A percentile compares a stretch with the other conserved stretches of the same genome.
These are phyloP conservation scores for Melaleuca alternifolia DNA, from an alignment of 345 rosid genomes.

Conservation along the genomic window DNA sequence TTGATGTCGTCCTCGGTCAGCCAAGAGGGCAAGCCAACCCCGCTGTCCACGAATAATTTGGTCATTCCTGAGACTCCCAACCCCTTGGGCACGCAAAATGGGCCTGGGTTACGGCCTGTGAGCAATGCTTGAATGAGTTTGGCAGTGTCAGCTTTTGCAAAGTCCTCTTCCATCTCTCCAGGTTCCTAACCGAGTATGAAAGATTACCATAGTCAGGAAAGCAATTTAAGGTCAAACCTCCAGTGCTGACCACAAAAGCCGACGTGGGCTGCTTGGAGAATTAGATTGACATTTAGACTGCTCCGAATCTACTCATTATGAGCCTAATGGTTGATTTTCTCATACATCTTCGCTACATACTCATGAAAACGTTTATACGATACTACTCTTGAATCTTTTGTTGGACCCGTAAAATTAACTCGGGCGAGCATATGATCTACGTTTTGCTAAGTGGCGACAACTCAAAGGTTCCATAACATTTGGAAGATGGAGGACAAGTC, in stretches of 20 bases:
- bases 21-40: conserved; percentile 44
- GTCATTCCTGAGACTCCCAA: conserved; percentile 13
- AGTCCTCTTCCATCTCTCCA: conserved; percentile 54
- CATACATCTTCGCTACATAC: no score
- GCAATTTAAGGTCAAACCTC: no score
- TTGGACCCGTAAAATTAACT: neutral
- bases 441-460: neutral
- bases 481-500: neutral
- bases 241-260: no score
- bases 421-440: neutral
- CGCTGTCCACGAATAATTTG: neutral
- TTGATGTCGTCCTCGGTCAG: conserved; percentile 25
- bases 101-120: conserved; percentile 18
- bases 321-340: no score
- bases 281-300: no score
- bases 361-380: no score
- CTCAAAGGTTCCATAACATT: neutral
- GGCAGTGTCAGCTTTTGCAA: conserved; percentile 42
- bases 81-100: conserved; percentile 23
- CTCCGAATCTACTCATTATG: no score
- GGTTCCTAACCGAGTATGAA: conserved; percentile 18
- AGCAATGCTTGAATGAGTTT: conserved; percentile 28
- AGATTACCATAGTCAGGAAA: neutral
- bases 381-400: no score
- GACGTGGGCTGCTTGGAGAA: no score